Conservation (phyloP, 2,329 filamentous ascomycete species). For the Trichoderma gracile region DNA sequence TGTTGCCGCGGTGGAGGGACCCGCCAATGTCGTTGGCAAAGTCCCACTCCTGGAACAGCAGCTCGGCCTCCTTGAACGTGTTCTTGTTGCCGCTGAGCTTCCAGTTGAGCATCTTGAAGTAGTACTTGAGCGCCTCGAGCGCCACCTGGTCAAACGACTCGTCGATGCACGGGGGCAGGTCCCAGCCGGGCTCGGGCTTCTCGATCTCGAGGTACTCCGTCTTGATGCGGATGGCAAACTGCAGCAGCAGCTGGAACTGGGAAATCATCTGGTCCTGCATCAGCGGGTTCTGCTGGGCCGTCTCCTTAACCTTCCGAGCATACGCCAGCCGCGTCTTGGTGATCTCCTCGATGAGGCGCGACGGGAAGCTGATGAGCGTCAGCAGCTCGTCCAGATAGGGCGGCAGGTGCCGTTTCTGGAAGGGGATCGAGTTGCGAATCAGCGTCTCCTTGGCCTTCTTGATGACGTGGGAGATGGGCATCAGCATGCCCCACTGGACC, state of each 20-base stretch:
- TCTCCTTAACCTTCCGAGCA: conserved; percentile 93
- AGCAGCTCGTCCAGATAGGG: conserved; percentile 96
- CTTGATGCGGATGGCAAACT: conserved; percentile 90
- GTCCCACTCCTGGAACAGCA: conserved; percentile 96
- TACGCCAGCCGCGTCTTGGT: conserved; percentile 90
- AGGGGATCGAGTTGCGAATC: conserved; percentile 80
- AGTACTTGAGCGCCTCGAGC: conserved; percentile 90
- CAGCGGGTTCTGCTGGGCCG: conserved; percentile 85
- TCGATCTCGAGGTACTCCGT: conserved; percentile 82
- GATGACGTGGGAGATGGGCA: conserved; percentile 81
- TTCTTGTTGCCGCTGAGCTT: conserved; percentile 97
- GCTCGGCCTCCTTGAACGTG: conserved; percentile 97
- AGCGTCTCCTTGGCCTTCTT: conserved; percentile 90
- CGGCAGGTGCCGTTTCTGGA: conserved; percentile 85
- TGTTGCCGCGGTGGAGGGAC: conserved; percentile 87
- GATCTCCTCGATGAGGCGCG: conserved; percentile 92
- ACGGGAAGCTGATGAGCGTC: conserved; percentile 95
- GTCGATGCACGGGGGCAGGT: conserved; percentile 92
- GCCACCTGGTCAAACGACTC: conserved; percentile 93
- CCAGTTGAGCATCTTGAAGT: conserved; percentile 98
- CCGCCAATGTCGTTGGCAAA: conserved; percentile 93
- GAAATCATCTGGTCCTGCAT: conserved; percentile 98
- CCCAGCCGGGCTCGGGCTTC: conserved; percentile 88
- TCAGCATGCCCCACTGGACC: conserved; percentile 71
- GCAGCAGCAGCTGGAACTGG: conserved; percentile 91